These are phyloP conservation scores for Saururus chinensis DNA, from an alignment of 164 flowering plant species.

Conservation along the genomic window DNA sequence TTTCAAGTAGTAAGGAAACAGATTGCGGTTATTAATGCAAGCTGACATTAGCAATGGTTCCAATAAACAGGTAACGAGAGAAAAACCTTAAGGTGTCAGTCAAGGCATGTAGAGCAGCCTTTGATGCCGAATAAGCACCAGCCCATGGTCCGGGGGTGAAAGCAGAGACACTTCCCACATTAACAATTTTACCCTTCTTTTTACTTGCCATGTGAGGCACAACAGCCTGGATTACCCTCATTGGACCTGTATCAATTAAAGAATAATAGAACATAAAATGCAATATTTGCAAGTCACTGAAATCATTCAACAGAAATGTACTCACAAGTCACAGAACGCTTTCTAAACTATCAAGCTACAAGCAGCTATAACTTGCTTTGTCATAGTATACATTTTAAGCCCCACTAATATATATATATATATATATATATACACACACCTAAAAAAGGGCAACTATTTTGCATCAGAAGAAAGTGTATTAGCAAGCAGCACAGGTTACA, in stretches of 20 bases:
- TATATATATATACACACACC: no score
- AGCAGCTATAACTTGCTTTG: no score
- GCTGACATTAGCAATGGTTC: neutral
- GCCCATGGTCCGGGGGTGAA: constrained; percentile 82
- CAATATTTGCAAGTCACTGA: neutral
- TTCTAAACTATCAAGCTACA: no score
- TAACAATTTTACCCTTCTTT: constrained; percentile 77
- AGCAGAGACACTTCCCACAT: constrained; percentile 73
- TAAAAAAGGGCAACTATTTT: no score
- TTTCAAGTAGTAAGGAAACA: no score
- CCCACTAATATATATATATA: no score
- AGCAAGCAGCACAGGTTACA: no score
- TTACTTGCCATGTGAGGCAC: constrained; percentile 82
- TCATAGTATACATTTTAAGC: no score
- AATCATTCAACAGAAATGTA: no score
- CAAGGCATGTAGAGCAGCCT: constrained; percentile 83
- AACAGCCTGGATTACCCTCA: constrained; percentile 83
- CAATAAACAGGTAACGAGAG: neutral
- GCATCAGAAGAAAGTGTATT: no score
- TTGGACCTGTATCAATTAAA: constrained; percentile 31
- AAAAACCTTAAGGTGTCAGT: constrained; percentile 66
- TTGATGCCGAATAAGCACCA: constrained; percentile 74
- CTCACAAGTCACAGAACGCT: neutral
- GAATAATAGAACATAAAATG: neutral
- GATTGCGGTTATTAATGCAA: no score